Evolutionary conservation across 352 stramenopile species (phyloP).

Genomic region (Globisporangium perplexum): DNA sequence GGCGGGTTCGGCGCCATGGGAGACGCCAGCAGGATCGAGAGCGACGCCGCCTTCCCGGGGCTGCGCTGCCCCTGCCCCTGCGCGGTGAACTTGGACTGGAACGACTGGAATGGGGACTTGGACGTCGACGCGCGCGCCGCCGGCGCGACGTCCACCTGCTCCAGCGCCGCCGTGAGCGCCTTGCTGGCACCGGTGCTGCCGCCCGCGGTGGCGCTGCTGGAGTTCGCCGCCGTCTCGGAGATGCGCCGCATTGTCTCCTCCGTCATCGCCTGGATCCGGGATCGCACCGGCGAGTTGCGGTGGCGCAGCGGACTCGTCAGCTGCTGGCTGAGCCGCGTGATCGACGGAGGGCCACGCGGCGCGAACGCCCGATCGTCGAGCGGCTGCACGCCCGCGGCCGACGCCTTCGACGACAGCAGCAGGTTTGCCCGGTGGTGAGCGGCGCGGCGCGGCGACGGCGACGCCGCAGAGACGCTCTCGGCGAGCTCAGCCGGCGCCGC

Average conservation of each 20-base stretch:
- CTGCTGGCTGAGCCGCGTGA: constrained; percentile 14
- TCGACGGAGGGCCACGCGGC: constrained; percentile 10
- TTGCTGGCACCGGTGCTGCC: not conserved
- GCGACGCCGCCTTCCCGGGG: constrained; percentile 7
- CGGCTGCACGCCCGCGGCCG: constrained; percentile 8
- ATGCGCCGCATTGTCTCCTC: constrained; percentile 16
- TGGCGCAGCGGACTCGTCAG: constrained; percentile 18
- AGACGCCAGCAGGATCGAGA: constrained; percentile 11
- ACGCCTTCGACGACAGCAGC: constrained; percentile 9
- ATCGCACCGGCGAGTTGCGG: constrained; percentile 14
- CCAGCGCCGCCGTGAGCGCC: constrained; percentile 20
- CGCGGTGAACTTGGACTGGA: constrained; percentile 56
- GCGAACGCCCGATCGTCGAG: constrained; percentile 13
- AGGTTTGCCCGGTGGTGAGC: constrained; percentile 4
- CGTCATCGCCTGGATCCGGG: constrained; percentile 13
- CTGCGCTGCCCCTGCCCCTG: constrained; percentile 8
- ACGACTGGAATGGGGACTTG: constrained; percentile 78
- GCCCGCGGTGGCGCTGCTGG: not conserved
- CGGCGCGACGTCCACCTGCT: constrained; percentile 27
- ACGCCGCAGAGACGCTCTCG: constrained; percentile 1
- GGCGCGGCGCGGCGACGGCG: constrained; percentile 8
- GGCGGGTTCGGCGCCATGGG: constrained; percentile 13
- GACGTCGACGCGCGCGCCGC: constrained; percentile 22
- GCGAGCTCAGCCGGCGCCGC: not conserved
- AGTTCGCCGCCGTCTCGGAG: not conserved